Evolutionary conservation across 108 stramenopile species (phyloP).

Genomic region (Skeletonema marinoi): DNA sequence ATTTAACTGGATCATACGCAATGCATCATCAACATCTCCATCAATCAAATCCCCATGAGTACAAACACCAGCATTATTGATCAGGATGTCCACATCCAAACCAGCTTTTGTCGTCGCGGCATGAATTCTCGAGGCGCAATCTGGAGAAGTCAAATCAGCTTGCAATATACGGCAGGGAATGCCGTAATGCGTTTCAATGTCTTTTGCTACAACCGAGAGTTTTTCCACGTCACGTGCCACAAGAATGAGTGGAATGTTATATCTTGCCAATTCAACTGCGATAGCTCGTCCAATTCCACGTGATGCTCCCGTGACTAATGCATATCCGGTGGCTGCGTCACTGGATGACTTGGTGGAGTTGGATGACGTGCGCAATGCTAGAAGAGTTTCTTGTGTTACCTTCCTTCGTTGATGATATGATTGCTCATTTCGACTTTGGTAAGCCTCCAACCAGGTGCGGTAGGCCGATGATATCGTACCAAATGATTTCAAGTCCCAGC

Average conservation of each 20-base stretch:
- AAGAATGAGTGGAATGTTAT: constrained; percentile 81
- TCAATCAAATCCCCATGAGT: constrained; percentile 64
- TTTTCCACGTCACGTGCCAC: constrained; percentile 75
- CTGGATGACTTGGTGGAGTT: constrained; percentile 2
- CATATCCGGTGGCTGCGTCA: constrained; percentile 54
- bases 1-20: constrained; percentile 74
- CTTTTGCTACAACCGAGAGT: constrained; percentile 64
- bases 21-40: constrained; percentile 32
- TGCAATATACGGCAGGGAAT: constrained; percentile 74
- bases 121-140: constrained; percentile 67
- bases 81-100: constrained; percentile 73
- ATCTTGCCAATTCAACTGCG: constrained; percentile 84
- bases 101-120: constrained; percentile 68
- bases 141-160: constrained; percentile 70
- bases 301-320: constrained; percentile 85
- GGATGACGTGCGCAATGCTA: constrained; percentile 37
- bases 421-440: constrained; percentile 15
- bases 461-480: constrained; percentile 41
- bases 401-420: constrained; percentile 30
- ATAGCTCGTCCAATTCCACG: constrained; percentile 83
- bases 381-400: constrained; percentile 46
- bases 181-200: constrained; percentile 82
- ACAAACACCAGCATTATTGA: constrained; percentile 85
- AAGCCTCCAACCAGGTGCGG: constrained; percentile 38
- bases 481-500: constrained; percentile 49